These are phyloP conservation scores for Kwoniella shandongensis DNA, from an alignment of 768 basidiomycete genomes.

Conservation along the genomic window DNA sequence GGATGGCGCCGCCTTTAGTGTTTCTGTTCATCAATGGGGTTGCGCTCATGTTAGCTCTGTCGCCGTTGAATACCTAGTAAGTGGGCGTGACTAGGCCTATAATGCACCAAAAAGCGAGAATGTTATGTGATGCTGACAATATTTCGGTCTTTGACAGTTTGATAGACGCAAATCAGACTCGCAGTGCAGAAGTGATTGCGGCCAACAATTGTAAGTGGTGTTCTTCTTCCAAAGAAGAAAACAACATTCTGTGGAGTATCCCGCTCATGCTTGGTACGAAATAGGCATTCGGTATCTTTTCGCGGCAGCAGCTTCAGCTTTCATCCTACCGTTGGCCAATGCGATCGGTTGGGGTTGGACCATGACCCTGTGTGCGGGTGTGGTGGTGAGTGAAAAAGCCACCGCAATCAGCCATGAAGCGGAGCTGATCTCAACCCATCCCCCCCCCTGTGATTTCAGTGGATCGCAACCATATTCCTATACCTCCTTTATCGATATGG, in stretches of 20 bases:
- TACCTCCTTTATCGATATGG: slow-evolving; percentile 29
- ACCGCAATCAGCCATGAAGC: no score
- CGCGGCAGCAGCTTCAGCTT: slow-evolving; percentile 52
- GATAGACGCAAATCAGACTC: slow-evolving; percentile 42
- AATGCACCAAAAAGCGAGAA: neutral
- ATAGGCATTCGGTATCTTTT: slow-evolving; percentile 50
- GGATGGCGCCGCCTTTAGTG: slow-evolving; percentile 44
- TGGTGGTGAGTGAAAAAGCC: slow-evolving; percentile 41
- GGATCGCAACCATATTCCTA: slow-evolving; percentile 6
- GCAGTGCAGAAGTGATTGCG: slow-evolving; percentile 50
- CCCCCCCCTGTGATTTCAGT: slow-evolving; percentile 6
- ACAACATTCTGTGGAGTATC: no score
- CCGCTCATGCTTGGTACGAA: no score
- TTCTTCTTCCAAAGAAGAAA: no score
- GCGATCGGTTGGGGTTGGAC: slow-evolving; percentile 53
- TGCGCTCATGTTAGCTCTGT: slow-evolving; percentile 45
- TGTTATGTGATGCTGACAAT: neutral
- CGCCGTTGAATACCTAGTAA: slow-evolving; percentile 49
- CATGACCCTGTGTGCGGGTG: slow-evolving; percentile 44
- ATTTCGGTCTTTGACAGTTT: slow-evolving; percentile 3
- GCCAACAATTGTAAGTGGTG: slow-evolving; percentile 50
- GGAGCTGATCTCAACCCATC: no score
- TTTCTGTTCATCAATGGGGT: slow-evolving; percentile 43
- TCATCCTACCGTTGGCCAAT: slow-evolving; percentile 51
- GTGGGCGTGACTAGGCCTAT: slow-evolving; percentile 9